Conservation (phyloP, 768 basidiomycete species). For the Rhodotorula toruloides region DNA sequence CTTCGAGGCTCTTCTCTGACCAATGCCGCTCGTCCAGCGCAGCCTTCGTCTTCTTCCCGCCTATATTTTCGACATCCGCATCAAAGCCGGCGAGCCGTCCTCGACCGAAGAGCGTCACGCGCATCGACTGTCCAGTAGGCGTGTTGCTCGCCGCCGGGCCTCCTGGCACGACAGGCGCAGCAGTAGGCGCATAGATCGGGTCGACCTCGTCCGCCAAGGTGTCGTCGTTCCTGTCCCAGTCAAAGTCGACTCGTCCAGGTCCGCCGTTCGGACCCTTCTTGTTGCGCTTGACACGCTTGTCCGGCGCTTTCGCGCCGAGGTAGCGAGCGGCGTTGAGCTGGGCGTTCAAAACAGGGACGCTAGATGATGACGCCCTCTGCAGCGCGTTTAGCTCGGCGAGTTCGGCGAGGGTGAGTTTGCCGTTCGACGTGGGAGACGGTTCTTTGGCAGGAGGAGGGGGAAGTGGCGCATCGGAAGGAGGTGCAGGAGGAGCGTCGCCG, state of each 20-base stretch:
- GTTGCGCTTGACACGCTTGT: conserved; percentile 67
- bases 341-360: conserved; percentile 15
- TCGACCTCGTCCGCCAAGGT: conserved; percentile 57
- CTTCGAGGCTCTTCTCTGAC: conserved; percentile 83
- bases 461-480: conserved; percentile 37
- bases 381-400: conserved; percentile 15
- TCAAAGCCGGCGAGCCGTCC: conserved; percentile 26
- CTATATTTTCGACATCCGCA: conserved; percentile 31
- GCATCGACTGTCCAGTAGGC: conserved; percentile 6
- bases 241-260: conserved; percentile 93
- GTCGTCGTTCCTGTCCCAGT: conserved; percentile 96
- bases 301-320: conserved; percentile 77
- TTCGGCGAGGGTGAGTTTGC: conserved; percentile 34
- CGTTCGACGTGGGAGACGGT: neutral
- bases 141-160: neutral
- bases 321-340: conserved; percentile 59
- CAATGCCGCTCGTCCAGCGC: conserved; percentile 93
- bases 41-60: conserved; percentile 72
- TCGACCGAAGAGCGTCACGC: conserved; percentile 13
- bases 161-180: no score
- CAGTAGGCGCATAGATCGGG: conserved; percentile 39
- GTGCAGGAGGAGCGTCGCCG: conserved; percentile 46
- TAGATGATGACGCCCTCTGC: neutral
- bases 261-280: conserved; percentile 62
- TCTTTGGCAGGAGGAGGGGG: neutral